Base-by-base conservation (phyloP, 1,139 yeast species). In the Neolecta irregularis region DNA sequence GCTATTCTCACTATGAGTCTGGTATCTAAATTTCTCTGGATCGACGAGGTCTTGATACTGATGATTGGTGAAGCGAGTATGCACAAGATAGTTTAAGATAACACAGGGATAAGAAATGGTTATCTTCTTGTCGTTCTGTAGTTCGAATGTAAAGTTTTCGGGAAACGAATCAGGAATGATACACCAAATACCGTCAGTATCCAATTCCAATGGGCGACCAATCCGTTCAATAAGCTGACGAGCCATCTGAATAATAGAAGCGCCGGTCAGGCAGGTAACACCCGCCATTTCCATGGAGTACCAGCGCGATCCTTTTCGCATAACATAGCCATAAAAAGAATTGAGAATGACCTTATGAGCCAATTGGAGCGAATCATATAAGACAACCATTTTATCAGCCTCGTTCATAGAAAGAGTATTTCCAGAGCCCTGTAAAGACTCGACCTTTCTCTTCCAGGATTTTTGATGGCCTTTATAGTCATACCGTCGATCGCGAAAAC, bases 271-370 rank as follows among this genome's bases (percentile, higher is more conserved):
- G 65, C 98, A 91, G 0, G 99, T 91, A 12, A 91, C 92, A 43
- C 98, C 99, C 0, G 98, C 99, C 98, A 91, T 91, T 56, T 88
- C 98, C 92, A 91, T 85, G 0, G 98, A 88, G 51, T 85, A 91
- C 99, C 99, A 91, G 43, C 99, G 67, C 0, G 96, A 85, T 24
- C 98, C 99, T 51, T 88, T 91, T 58, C 99, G 70, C 98, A 91
- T 91, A 16, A 88, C 98, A 52, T 91, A 91, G 32, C 99, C 99
- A 49, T 91, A 91, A 53, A 91, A 91, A 0, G 98, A 88, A 52
- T 91, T 91, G 49, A 91, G 65, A 60, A 91, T 91, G 50, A 88
- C 96, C 51, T 91, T 91, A 54, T 91, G 98, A 0, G 98, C 98
- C 45, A 91, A 65, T 58, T 91, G 99, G 45, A 91, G 63, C 1